Percentiles rank a stretch among this genome's conserved stretches.
phyloP scores from a whole-genome alignment of 306 rosid genomes.

The Vicia sativa region DNA sequence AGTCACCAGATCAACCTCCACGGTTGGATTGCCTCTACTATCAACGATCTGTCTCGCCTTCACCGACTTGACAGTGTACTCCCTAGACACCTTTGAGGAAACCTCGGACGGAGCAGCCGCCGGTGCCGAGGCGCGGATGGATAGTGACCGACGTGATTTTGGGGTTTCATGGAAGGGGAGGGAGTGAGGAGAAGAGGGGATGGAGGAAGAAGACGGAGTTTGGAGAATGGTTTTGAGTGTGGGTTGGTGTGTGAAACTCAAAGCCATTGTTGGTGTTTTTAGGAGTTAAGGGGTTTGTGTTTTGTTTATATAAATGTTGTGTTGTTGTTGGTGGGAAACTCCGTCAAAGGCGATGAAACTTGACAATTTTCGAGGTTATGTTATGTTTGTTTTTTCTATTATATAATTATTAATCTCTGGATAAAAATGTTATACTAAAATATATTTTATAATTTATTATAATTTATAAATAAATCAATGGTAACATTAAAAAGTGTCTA shows the following conservation, averaged over 20 bases:
- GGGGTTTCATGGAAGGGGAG: constrained; percentile 32
- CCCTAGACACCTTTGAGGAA: constrained; percentile 37
- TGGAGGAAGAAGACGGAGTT: constrained; percentile 41
- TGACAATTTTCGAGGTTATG: too few relatives aligned
- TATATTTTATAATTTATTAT: too few relatives aligned
- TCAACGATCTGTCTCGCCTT: constrained; percentile 95
- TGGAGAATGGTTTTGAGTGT: constrained; percentile 54
- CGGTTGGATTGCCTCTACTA: constrained; percentile 96
- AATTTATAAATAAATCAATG: too few relatives aligned
- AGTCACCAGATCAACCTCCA: constrained; percentile 91
- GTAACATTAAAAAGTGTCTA: too few relatives aligned
- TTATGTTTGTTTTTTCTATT: too few relatives aligned
- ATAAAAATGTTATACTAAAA: too few relatives aligned
- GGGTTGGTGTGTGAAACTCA: constrained; percentile 49
- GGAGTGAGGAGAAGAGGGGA: constrained; percentile 43
- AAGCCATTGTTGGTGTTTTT: constrained; percentile 50
- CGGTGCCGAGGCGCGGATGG: constrained; percentile 56
- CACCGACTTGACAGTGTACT: constrained; percentile 63
- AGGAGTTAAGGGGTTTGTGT: constrained; percentile 5
- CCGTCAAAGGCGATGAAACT: constrained; percentile 74
- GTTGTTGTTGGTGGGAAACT: constrained; percentile 54
- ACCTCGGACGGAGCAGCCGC: constrained; percentile 49
- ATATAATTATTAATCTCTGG: too few relatives aligned
- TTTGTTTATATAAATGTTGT: not conserved
- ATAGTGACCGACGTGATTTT: constrained; percentile 28